Evolutionary conservation across 768 basidiomycete genomes (phyloP).

Genomic region (Suillus variegatus): DNA sequence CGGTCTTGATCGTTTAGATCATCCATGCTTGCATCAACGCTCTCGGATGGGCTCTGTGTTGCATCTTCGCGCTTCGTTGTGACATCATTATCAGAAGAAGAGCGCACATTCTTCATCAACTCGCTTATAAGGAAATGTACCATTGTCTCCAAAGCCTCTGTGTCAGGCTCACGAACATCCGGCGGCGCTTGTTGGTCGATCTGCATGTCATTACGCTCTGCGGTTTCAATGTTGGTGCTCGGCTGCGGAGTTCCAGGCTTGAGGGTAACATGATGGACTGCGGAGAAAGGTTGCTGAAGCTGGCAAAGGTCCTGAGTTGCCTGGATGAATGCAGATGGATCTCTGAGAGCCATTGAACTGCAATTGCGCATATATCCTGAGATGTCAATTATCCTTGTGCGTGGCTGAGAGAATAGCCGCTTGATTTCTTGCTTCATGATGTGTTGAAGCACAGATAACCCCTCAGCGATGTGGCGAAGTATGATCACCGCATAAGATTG

Average conservation of each 20-base stretch:
- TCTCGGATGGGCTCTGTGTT: constrained; percentile 13
- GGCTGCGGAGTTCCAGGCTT: constrained; percentile 38
- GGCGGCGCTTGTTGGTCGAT: constrained; percentile 42
- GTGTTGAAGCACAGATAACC: constrained; percentile 56
- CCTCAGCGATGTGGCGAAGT: constrained; percentile 91
- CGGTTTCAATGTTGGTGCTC: constrained; percentile 10
- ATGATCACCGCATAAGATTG: constrained; percentile 86
- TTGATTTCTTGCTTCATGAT: constrained; percentile 86
- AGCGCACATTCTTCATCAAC: constrained; percentile 61
- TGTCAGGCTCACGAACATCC: constrained; percentile 25
- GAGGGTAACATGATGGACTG: constrained; percentile 58
- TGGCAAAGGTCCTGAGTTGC: constrained; percentile 71
- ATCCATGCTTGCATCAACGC: constrained; percentile 12
- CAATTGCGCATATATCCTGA: constrained; percentile 73
- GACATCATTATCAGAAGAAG: constrained; percentile 35
- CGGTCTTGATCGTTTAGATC: constrained; percentile 25
- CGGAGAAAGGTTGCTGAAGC: constrained; percentile 64
- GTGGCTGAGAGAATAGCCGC: constrained; percentile 74
- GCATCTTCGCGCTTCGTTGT: constrained; percentile 14
- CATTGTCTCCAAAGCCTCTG: constrained; percentile 56
- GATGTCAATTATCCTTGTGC: constrained; percentile 69
- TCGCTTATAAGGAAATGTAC: constrained; percentile 75
- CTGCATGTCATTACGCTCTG: constrained; percentile 54
- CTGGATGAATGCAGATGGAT: constrained; percentile 75
- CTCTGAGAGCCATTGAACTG: constrained; percentile 78